Evolutionary conservation across 306 rosid species (phyloP).

Genomic region (Lathyrus sativus): DNA sequence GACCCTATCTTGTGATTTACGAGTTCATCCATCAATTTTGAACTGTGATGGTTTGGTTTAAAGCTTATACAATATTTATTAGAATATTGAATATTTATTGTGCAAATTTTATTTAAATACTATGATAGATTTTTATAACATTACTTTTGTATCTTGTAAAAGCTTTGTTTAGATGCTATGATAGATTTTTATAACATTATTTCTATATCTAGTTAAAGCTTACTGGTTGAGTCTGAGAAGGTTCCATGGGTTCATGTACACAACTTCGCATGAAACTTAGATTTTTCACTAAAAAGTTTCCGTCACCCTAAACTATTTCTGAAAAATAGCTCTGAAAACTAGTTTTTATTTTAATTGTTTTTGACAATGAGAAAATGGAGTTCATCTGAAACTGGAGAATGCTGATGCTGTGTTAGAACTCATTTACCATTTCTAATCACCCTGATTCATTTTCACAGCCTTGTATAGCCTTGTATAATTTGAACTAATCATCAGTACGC

Average conservation of each 20-base stretch:
- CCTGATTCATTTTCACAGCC: no score
- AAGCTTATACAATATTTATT: background rate
- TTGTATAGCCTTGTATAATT: no score
- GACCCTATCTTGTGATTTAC: background rate
- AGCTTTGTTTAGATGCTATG: background rate
- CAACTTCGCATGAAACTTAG: background rate
- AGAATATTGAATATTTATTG: background rate
- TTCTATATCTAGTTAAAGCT: background rate
- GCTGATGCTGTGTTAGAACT: no score
- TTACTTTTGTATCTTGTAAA: no score
- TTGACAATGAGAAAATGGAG: no score
- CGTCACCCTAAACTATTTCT: no score
- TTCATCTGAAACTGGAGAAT: no score
- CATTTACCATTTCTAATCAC: no score
- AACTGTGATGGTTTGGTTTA: background rate
- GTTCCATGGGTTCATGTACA: background rate
- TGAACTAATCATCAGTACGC: constrained; percentile 16
- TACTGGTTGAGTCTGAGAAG: background rate
- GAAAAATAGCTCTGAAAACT: no score
- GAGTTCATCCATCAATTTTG: background rate
- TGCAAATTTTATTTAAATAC: background rate
- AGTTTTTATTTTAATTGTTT: no score
- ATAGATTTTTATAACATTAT: constrained; percentile 15
- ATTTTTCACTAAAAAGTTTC: no score
- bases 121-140: background rate